Conservation (phyloP, 495 filamentous ascomycete species). For the Cladorrhinum samala region DNA sequence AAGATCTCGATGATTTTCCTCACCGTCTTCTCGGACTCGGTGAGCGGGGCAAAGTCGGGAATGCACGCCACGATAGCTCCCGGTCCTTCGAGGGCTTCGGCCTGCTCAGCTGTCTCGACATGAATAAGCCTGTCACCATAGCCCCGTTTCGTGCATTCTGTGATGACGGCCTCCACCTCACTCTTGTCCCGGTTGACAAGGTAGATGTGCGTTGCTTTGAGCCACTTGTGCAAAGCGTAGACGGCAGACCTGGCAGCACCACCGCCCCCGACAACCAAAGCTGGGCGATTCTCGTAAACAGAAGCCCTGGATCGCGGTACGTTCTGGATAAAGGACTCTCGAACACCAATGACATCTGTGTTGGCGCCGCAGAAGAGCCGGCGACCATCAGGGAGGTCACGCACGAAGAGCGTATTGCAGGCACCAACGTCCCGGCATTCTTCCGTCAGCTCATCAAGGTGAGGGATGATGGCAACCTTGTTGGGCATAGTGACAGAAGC, state of each 20-base stretch:
- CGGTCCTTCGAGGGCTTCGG: conserved; percentile 48
- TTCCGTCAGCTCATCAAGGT: conserved; percentile 62
- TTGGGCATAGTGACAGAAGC: conserved; percentile 70
- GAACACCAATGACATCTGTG: conserved; percentile 69
- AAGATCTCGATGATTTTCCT: conserved; percentile 53
- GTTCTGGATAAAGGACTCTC: conserved; percentile 61
- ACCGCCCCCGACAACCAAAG: conserved; percentile 59
- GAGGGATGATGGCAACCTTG: conserved; percentile 62
- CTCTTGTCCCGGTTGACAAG: conserved; percentile 58
- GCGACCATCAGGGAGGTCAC: conserved; percentile 36
- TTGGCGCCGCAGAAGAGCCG: conserved; percentile 59
- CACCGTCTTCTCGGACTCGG: conserved; percentile 49
- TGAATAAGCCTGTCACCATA: conserved; percentile 48
- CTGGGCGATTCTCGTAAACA: conserved; percentile 50
- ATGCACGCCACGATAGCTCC: conserved; percentile 61
- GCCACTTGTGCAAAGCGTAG: conserved; percentile 60
- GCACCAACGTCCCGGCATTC: conserved; percentile 64
- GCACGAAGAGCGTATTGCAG: conserved; percentile 67
- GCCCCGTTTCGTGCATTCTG: conserved; percentile 46
- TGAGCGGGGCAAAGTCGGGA: conserved; percentile 62
- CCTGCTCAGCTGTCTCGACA: conserved; percentile 51
- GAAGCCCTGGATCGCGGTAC: conserved; percentile 24
- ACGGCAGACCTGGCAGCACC: conserved; percentile 65
- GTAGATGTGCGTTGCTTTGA: conserved; percentile 60
- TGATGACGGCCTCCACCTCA: conserved; percentile 59